Evolutionary conservation across 1,284 basidiomycete species (phyloP), one percentile per base, ranked within the genome.

Genomic region (Inonotus hispidus): DNA sequence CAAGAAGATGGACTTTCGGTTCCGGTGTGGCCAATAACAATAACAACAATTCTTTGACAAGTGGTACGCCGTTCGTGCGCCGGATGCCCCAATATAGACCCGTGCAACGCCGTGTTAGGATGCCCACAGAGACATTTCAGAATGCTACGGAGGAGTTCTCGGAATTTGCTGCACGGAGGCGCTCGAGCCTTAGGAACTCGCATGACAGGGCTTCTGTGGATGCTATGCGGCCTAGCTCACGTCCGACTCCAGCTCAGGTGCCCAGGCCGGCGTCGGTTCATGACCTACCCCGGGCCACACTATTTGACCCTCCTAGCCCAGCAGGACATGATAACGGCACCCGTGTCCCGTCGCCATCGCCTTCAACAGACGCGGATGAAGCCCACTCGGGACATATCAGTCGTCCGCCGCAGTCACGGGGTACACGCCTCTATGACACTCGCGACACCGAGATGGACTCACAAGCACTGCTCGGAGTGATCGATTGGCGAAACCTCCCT

Each of bases 151-250:
- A 38, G 10, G 66, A 67, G 54, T 67, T 67, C 53, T 56, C 56
- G n/a, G 65, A 67, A 21, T 67, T 64, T 43, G 59, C 66, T 1
- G 43, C 61, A 11, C 63, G 65, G 2, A 47, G 63, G 16, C 52
- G 64, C 32, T 45, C 58, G 14, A 39, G 56, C 11, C 57, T 59
- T 14, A 61, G 45, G 49, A 38, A 23, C 53, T 43, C 39, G 56
- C 39, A 43, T 56, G 35, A 54, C 47, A 45, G 41, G 21, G 38
- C 45, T 47, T 43, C 35, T 19, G 14, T 32, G 41, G 59, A 54
- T 16, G 29, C 11, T 39, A 27, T 43, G 16, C 29, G 25, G 13
- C 8, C 37, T 14, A 32, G 37, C 1, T 39, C 58, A 19, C 58
- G 58, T 25, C 50, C n/a, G 21, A 39, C 43, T 11, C n/a, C 23